Base-by-base conservation (phyloP, 1,139 yeast species). In the Pichia sp. region DNA sequence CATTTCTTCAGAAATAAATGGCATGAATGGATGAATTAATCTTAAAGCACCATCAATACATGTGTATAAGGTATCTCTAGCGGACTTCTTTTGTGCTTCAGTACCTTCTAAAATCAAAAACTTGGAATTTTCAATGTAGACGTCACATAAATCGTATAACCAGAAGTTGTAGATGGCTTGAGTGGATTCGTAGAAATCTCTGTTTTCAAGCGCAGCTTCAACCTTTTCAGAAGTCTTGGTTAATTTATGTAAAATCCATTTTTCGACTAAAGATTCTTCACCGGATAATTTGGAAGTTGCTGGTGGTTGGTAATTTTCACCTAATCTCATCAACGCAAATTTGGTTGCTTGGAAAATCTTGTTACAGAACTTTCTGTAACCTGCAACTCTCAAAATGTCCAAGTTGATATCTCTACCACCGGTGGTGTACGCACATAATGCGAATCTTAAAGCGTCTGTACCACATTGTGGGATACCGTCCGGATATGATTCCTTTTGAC, bases 401-500 rank as follows among this genome's bases (percentile, higher is more conserved):
- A 92, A 77, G 70, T 92, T 92, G 66, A 92, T 92, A 63, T 92
- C 98, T 70, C 97, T 83, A 59, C 97, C 97, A 71, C 98, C 98
- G 47, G 98, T 90, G 43, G 96, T 84, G 73, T 92, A 92, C 46
- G 97, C 97, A 78, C 98, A 92, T 55, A 92, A 77, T 29, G 98
- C 97, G 65, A 92, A 92, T 72, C 98, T 82, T 70, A 92, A 73
- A 38, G 98, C 98, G 68, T 92, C 98, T 44, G 97, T 90, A 73
- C 98, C 98, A 77, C 98, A 92, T 71, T 92, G 96, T 48, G 98
- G 97, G 57, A 92, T 90, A 71, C 98, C 98, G 57, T 81, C 82
- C 53, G 98, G 98, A 74, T 88, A 92, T 26, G 95, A 82, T 56
- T 79, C 72, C 61, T 77, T 81, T 71, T 92, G 98, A 51, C 97